phyloP scores from a whole-genome alignment of 1,284 basidiomycete species.

The Ganoderma boninense region DNA sequence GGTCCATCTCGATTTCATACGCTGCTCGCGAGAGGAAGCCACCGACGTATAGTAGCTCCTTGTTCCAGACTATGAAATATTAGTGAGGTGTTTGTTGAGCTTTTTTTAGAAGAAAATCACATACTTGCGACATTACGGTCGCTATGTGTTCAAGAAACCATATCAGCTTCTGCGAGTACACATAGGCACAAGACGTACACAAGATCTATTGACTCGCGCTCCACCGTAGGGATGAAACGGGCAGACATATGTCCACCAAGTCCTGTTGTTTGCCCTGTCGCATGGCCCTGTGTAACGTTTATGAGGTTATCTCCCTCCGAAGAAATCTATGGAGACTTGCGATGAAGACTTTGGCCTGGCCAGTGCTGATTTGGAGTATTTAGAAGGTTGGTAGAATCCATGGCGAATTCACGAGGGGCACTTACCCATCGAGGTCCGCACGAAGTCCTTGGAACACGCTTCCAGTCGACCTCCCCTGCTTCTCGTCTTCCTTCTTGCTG shows the following conservation, averaged over 20 bases:
- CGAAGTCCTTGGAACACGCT: constrained; percentile 89
- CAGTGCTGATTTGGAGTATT: constrained; percentile 54
- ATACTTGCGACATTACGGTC: constrained; percentile 80
- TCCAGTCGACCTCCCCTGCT: constrained; percentile 65
- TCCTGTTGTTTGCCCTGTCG: constrained; percentile 93
- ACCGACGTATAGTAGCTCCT: constrained; percentile 86
- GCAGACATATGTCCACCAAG: constrained; percentile 92
- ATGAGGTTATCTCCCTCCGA: constrained; percentile 19
- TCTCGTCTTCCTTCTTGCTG: constrained; percentile 72
- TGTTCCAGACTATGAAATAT: constrained; percentile 77
- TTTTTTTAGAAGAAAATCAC: constrained; percentile 37
- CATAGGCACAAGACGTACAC: constrained; percentile 61
- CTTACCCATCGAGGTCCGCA: constrained; percentile 83
- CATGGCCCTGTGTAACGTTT: constrained; percentile 62
- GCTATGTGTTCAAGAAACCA: constrained; percentile 45
- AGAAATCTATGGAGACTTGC: constrained; percentile 37
- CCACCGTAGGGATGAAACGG: constrained; percentile 96
- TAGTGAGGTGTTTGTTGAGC: constrained; percentile 8
- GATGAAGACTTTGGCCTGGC: constrained; percentile 80
- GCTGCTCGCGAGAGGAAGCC: constrained; percentile 84
- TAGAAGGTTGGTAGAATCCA: constrained; percentile 20
- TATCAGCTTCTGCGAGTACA: constrained; percentile 21
- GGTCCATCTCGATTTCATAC: constrained; percentile 86
- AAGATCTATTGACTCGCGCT: constrained; percentile 93
- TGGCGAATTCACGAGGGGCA: constrained; percentile 6